Conservation (phyloP, 768 basidiomycete species). For the Boletus huronensis region DNA sequence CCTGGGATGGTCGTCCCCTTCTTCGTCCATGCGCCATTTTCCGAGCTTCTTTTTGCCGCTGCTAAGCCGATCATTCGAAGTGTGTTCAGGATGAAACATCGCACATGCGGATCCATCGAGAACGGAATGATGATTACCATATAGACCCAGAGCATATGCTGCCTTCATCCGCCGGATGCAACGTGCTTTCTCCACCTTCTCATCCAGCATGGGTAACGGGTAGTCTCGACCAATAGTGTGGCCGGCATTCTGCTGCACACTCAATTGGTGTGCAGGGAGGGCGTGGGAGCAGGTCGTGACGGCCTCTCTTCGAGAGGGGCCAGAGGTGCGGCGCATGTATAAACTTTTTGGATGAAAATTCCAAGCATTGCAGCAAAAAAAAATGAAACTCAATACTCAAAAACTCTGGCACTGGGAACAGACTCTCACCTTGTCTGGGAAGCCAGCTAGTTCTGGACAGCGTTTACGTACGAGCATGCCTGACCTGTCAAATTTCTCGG, state of each 20-base stretch:
- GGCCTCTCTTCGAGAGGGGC: too few relatives aligned
- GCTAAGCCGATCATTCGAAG: slow-evolving; percentile 21
- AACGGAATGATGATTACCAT: slow-evolving; percentile 18
- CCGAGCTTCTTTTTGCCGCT: slow-evolving; percentile 22
- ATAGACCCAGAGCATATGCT: slow-evolving; percentile 8
- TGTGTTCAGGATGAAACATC: slow-evolving; percentile 15
- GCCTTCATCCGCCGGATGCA: slow-evolving; percentile 8
- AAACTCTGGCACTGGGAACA: slow-evolving; percentile 10
- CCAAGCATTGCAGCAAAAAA: not conserved
- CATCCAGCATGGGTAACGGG: slow-evolving; percentile 10
- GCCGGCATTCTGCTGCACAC: slow-evolving; percentile 2
- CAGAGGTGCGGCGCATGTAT: not conserved
- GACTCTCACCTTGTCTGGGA: slow-evolving; percentile 26
- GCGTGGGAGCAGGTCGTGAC: too few relatives aligned
- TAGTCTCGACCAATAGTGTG: slow-evolving; percentile 6
- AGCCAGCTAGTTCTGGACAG: slow-evolving; percentile 10
- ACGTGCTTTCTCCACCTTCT: slow-evolving; percentile 15
- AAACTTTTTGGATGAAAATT: not conserved
- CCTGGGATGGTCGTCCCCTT: slow-evolving; percentile 10
- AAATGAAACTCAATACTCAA: slow-evolving; percentile 21
- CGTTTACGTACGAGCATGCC: slow-evolving; percentile 26
- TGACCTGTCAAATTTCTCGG: slow-evolving; percentile 16
- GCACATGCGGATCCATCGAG: slow-evolving; percentile 27
- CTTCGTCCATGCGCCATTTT: slow-evolving; percentile 13
- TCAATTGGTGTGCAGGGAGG: too few relatives aligned